phyloP scores from a whole-genome alignment of 371 early-diverging fungal species.

The Rhizopus arrhizus region DNA sequence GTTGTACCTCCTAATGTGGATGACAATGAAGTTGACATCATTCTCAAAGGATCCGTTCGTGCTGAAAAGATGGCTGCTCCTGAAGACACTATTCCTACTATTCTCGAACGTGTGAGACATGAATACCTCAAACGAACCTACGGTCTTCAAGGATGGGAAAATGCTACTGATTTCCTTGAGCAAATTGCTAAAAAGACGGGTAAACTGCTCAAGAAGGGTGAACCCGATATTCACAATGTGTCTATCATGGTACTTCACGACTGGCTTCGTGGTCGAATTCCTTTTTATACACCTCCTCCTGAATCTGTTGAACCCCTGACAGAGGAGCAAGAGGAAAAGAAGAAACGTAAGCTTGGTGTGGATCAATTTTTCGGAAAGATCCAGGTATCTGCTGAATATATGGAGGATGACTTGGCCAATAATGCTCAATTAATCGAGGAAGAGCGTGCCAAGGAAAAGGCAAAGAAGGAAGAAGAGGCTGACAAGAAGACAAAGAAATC shows the following conservation, averaged over 20 bases:
- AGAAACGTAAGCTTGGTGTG: slow-evolving; percentile 55
- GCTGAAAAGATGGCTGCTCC: slow-evolving; percentile 94
- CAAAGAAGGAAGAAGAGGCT: slow-evolving; percentile 49
- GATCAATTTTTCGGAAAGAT: slow-evolving; percentile 87
- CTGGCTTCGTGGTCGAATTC: slow-evolving; percentile 98
- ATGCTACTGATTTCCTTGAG: slow-evolving; percentile 88
- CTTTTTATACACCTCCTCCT: slow-evolving; percentile 92
- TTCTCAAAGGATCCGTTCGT: slow-evolving; percentile 98
- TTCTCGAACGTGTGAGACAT: slow-evolving; percentile 84
- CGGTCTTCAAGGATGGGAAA: slow-evolving; percentile 81
- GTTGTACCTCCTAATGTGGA: slow-evolving; percentile 90
- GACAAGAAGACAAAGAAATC: slow-evolving; percentile 37
- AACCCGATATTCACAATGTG: slow-evolving; percentile 92
- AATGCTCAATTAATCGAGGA: slow-evolving; percentile 58
- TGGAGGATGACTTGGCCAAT: slow-evolving; percentile 75
- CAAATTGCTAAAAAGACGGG: slow-evolving; percentile 90
- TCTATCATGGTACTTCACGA: slow-evolving; percentile 98
- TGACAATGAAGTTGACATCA: slow-evolving; percentile 93
- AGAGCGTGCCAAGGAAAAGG: slow-evolving; percentile 51
- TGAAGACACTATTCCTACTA: slow-evolving; percentile 90
- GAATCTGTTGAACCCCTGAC: slow-evolving; percentile 43
- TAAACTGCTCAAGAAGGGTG: slow-evolving; percentile 96
- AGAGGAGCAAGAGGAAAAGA: slow-evolving; percentile 35
- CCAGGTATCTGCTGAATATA: slow-evolving; percentile 73
- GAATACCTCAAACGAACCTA: slow-evolving; percentile 93